Conservation (phyloP, 257 asterid species). For the Datura wrightii region DNA sequence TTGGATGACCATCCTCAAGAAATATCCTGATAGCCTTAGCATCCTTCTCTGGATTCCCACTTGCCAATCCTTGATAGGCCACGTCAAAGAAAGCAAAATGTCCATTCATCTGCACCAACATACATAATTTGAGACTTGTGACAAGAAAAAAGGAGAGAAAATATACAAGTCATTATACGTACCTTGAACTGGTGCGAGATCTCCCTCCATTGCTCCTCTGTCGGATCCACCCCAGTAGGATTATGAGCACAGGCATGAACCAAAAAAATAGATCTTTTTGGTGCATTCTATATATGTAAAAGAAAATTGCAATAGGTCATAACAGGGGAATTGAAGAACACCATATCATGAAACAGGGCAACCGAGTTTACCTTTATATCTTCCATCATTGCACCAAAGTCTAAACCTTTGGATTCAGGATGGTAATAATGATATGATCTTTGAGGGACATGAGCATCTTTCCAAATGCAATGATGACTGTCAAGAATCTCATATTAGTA, state of each 20-base stretch:
- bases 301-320: not conserved
- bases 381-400: constrained; percentile 78
- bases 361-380: constrained; percentile 70
- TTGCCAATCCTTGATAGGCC: constrained; percentile 99
- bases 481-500: constrained; percentile 37
- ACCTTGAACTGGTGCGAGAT: constrained; percentile 92
- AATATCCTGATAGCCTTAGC: constrained; percentile 90
- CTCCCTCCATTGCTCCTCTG: constrained; percentile 98
- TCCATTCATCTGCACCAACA: constrained; percentile 69
- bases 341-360: not conserved
- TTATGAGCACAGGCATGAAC: constrained; percentile 99
- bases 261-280: constrained; percentile 84
- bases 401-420: constrained; percentile 87
- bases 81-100: constrained; percentile 94
- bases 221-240: constrained; percentile 98
- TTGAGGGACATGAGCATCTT: constrained; percentile 92
- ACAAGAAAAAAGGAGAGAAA: not conserved
- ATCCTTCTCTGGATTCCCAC: constrained; percentile 96
- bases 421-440: constrained; percentile 87
- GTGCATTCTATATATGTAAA: constrained; percentile 71
- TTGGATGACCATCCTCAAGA: constrained; percentile 90
- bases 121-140: not conserved
- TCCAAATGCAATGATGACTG: constrained; percentile 99
- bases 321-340: not conserved
- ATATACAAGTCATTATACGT: not conserved